A percentile compares a stretch with the other conserved stretches of the same genome.
Evolutionary conservation across 257 asterid genomes (phyloP).

Genomic region (Gynochthodes officinalis): DNA sequence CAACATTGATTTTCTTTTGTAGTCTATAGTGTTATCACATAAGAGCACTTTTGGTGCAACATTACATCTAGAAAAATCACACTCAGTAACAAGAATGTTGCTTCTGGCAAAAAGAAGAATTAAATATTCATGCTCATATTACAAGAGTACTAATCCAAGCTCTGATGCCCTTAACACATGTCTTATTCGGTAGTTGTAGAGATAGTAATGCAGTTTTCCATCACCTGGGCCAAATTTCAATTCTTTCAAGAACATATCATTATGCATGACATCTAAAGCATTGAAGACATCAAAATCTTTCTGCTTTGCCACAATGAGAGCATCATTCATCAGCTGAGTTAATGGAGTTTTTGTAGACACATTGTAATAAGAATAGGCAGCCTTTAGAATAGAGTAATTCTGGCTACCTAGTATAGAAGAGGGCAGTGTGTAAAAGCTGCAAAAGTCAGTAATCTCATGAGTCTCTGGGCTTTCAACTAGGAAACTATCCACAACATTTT

Average conservation of each 20-base stretch:
- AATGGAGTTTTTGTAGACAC: conserved; percentile 41
- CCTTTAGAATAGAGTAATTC: conserved; percentile 36
- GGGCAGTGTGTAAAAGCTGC: conserved; percentile 51
- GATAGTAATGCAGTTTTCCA: conserved; percentile 51
- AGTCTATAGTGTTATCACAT: neutral
- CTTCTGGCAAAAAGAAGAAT: neutral
- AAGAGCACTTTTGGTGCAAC: neutral
- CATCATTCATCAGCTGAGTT: conserved; percentile 41
- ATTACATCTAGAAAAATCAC: neutral
- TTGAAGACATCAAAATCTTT: conserved; percentile 51
- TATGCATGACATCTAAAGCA: conserved; percentile 52
- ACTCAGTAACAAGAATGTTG: neutral
- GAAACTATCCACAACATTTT: conserved; percentile 46
- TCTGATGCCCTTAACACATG: conserved; percentile 38
- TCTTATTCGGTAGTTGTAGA: conserved; percentile 51
- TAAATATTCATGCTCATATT: conserved; percentile 10
- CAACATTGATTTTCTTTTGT: neutral
- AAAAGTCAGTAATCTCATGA: conserved; percentile 42
- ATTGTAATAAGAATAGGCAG: conserved; percentile 48
- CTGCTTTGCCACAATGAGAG: conserved; percentile 43
- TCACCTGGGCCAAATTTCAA: conserved; percentile 54
- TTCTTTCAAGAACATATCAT: conserved; percentile 36
- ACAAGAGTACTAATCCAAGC: conserved; percentile 54
- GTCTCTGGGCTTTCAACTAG: conserved; percentile 45
- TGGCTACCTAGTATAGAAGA: conserved; percentile 42